Percentiles rank a stretch among this genome's conserved stretches.
Conservation (phyloP, 1,284 basidiomycete genomes). For the Leccinum subrobustum region DNA sequence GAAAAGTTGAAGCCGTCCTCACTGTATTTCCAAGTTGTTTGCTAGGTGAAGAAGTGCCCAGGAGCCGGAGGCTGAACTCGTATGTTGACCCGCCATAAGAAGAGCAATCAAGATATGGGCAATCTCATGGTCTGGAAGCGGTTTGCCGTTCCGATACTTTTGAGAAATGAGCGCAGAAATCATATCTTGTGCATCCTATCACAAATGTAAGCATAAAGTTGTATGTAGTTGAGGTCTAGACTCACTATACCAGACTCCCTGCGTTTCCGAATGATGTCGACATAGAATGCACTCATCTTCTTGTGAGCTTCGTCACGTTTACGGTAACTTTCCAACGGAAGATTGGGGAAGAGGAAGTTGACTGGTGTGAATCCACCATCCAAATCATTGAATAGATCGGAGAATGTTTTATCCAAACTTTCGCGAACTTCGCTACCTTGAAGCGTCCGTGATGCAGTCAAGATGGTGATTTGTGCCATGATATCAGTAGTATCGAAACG, state of each 20-base stretch:
- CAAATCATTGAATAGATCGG: constrained; percentile 85
- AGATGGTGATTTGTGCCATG: constrained; percentile 91
- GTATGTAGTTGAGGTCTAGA: not conserved
- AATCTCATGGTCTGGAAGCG: constrained; percentile 86
- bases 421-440: constrained; percentile 91
- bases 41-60: constrained; percentile 95
- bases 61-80: constrained; percentile 86
- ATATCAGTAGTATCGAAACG: constrained; percentile 72
- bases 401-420: constrained; percentile 81
- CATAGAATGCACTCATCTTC: constrained; percentile 94
- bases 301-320: constrained; percentile 87
- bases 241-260: constrained; percentile 50
- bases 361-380: constrained; percentile 92
- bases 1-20: constrained; percentile 32
- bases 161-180: constrained; percentile 86
- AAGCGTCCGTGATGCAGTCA: constrained; percentile 90
- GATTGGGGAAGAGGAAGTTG: constrained; percentile 93
- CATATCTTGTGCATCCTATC: constrained; percentile 84
- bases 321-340: constrained; percentile 89
- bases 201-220: constrained; percentile 1
- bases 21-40: constrained; percentile 76
- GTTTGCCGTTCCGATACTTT: constrained; percentile 82
- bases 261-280: constrained; percentile 83
- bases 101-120: constrained; percentile 97
- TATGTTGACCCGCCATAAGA: constrained; percentile 98